These are phyloP conservation scores for Lactarius sanguifluus DNA, from an alignment of 768 basidiomycete species.

Conservation along the genomic window DNA sequence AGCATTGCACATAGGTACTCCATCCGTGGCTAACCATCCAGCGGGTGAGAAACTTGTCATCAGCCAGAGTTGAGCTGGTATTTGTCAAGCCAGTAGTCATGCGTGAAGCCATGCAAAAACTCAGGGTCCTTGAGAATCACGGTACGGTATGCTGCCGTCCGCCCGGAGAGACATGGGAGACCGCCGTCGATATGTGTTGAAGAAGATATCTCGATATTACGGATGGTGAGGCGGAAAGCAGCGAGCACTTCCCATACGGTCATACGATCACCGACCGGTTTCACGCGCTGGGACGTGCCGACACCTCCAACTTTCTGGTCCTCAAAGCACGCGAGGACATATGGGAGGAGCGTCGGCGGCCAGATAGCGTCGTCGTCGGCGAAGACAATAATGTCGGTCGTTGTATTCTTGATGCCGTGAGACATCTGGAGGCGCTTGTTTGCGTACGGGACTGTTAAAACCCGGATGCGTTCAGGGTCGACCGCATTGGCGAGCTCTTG, in stretches of 20 bases:
- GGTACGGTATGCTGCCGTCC: conserved; percentile 91
- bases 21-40: conserved; percentile 98
- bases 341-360: conserved; percentile 88
- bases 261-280: conserved; percentile 73
- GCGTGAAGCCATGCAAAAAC: conserved; percentile 89
- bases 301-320: conserved; percentile 93
- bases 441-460: conserved; percentile 88
- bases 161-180: conserved; percentile 86
- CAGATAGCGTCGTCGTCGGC: conserved; percentile 96
- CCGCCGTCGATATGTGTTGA: conserved; percentile 94
- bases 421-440: conserved; percentile 95
- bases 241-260: conserved; percentile 96
- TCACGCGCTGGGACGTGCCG: conserved; percentile 87
- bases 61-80: conserved; percentile 94
- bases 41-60: conserved; percentile 91
- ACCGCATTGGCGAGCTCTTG: conserved; percentile 88
- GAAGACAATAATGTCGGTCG: conserved; percentile 92
- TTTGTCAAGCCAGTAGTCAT: conserved; percentile 91
- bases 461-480: conserved; percentile 79
- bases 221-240: conserved; percentile 87
- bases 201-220: conserved; percentile 89
- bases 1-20: conserved; percentile 91
- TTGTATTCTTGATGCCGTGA: conserved; percentile 87
- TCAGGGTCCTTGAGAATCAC: conserved; percentile 94
- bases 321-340: conserved; percentile 88